Percentiles rank a stretch among this genome's conserved stretches.
Evolutionary conservation across 768 basidiomycete genomes (phyloP).

Genomic region (Mycena amicta): DNA sequence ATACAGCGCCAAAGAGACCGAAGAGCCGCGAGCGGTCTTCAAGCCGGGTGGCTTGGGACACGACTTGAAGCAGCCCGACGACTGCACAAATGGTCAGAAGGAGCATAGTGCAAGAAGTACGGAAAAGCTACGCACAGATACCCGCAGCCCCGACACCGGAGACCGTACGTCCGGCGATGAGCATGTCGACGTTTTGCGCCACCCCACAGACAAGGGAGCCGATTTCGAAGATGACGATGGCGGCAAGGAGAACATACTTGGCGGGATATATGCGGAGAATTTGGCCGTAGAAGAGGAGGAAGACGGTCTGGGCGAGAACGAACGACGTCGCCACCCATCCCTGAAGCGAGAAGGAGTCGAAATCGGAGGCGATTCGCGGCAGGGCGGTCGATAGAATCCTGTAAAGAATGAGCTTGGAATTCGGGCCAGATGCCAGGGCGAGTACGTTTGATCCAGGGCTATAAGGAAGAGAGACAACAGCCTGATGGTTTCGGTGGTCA

Average conservation of each 20-base stretch:
- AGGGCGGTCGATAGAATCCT: neutral
- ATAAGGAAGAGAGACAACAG: neutral
- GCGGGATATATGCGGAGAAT: neutral
- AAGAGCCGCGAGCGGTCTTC: too few relatives aligned
- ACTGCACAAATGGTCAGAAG: neutral
- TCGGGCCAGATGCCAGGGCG: neutral
- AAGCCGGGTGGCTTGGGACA: neutral
- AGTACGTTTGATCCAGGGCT: neutral
- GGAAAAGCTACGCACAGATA: neutral
- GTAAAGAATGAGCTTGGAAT: neutral
- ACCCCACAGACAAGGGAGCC: neutral
- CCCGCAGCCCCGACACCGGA: neutral
- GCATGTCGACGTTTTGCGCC: neutral
- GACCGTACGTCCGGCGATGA: neutral
- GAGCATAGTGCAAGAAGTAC: neutral
- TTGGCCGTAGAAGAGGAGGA: too few relatives aligned
- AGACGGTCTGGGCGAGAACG: too few relatives aligned
- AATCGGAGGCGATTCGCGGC: neutral
- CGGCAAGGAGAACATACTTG: neutral
- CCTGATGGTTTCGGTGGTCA: neutral
- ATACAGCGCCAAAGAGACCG: too few relatives aligned
- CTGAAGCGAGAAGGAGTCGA: neutral
- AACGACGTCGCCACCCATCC: too few relatives aligned
- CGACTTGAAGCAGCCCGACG: neutral
- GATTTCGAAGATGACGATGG: neutral